Conservation (phyloP, 2,329 filamentous ascomycete species). For the Xylaria sp. region DNA sequence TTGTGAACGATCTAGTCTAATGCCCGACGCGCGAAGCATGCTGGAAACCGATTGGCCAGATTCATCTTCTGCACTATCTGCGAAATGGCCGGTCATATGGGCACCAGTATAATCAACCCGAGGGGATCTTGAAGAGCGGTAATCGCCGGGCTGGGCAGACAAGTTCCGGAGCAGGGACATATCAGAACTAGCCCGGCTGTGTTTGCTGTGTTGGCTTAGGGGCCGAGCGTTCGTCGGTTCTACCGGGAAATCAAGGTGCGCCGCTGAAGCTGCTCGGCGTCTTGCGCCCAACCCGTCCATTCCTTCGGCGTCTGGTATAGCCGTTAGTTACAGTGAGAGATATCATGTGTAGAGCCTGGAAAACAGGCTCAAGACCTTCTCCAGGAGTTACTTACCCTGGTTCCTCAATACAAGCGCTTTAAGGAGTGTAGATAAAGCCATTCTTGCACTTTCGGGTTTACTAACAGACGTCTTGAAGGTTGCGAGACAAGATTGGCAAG, state of each 20-base stretch:
- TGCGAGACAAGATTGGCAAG: constrained; percentile 70
- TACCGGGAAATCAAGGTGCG: constrained; percentile 60
- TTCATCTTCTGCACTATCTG: constrained; percentile 50
- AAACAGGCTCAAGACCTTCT: not conserved
- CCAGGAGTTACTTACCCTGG: constrained; percentile 60
- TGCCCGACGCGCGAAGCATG: constrained; percentile 55
- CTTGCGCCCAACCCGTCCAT: constrained; percentile 49
- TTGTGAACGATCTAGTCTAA: constrained; percentile 52
- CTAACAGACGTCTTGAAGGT: constrained; percentile 74
- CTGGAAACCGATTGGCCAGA: constrained; percentile 49
- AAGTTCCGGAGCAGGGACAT: constrained; percentile 62
- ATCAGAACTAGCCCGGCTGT: constrained; percentile 73
- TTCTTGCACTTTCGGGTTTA: constrained; percentile 71
- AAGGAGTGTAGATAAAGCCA: constrained; percentile 76
- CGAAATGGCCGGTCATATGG: constrained; percentile 36
- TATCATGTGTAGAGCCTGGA: not conserved
- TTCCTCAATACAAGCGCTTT: constrained; percentile 68
- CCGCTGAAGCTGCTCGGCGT: constrained; percentile 63
- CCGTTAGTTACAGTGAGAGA: constrained; percentile 5
- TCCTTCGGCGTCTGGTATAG: constrained; percentile 36
- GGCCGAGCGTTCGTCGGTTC: constrained; percentile 55
- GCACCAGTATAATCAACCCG: constrained; percentile 48
- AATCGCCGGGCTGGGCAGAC: constrained; percentile 49
- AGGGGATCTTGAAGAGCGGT: constrained; percentile 49
- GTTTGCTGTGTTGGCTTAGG: constrained; percentile 64